Percentiles rank a stretch among this genome's conserved stretches.
These are phyloP conservation scores for Mycena rebaudengoi DNA, from an alignment of 768 basidiomycete genomes.

Conservation along the genomic window DNA sequence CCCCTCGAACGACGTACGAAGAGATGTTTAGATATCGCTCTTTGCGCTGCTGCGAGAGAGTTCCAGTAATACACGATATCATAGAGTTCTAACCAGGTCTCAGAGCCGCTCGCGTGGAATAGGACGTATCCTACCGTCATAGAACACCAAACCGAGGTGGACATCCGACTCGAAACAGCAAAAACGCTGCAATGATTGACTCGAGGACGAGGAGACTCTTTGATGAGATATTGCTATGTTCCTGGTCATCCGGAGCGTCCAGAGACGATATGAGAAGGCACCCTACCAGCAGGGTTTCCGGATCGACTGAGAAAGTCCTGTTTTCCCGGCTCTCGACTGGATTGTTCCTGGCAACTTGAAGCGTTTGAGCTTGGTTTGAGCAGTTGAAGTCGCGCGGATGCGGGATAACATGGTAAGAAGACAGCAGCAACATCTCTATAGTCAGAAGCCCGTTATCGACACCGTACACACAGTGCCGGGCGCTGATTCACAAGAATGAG, in stretches of 20 bases:
- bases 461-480: too few relatives aligned
- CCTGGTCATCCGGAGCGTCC: not conserved
- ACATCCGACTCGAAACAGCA: not conserved
- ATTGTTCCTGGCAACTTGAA: too few relatives aligned
- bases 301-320: too few relatives aligned
- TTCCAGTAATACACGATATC: slow-evolving; percentile 8
- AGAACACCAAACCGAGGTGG: slow-evolving; percentile 5
- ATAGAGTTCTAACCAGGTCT: not conserved
- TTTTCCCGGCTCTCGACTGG: too few relatives aligned
- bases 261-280: not conserved
- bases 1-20: slow-evolving; percentile 4
- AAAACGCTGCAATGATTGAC: not conserved
- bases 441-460: too few relatives aligned
- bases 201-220: not conserved
- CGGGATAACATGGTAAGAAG: not conserved
- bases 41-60: not conserved
- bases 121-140: not conserved
- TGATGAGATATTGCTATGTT: not conserved
- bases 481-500: too few relatives aligned
- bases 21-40: not conserved
- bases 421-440: too few relatives aligned
- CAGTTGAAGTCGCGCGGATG: not conserved
- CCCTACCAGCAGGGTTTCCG: too few relatives aligned
- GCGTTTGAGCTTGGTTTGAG: too few relatives aligned
- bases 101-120: not conserved